phyloP scores from a whole-genome alignment of 805 yeast species.

The Kodamaea kaohsiungensis region DNA sequence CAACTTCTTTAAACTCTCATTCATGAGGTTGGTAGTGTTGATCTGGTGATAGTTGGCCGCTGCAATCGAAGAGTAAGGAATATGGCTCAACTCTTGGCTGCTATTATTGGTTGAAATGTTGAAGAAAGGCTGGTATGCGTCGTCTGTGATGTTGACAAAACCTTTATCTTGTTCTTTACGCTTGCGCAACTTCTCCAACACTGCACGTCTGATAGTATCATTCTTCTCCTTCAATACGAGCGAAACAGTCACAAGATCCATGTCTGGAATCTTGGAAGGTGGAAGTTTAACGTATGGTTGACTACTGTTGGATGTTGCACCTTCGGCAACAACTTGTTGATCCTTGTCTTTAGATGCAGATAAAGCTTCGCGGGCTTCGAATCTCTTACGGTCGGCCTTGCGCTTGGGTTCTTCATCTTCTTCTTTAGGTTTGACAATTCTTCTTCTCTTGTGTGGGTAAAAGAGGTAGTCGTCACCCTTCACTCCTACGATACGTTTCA shows the following conservation, averaged over 20 bases:
- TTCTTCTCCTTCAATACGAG: conserved; percentile 73
- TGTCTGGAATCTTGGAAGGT: conserved; percentile 89
- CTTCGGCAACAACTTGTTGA: conserved; percentile 10
- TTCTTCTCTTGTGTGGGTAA: conserved; percentile 73
- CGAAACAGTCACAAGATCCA: conserved; percentile 83
- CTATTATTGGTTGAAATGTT: conserved; percentile 57
- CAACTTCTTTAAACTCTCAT: conserved; percentile 40
- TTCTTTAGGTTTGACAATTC: conserved; percentile 35
- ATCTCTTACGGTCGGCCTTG: conserved; percentile 24
- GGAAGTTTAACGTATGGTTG: conserved; percentile 88
- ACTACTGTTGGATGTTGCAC: conserved; percentile 29
- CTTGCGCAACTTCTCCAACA: conserved; percentile 76
- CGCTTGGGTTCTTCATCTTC: conserved; percentile 33
- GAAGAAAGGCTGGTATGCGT: conserved; percentile 79
- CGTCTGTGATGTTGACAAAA: conserved; percentile 84
- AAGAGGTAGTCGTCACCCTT: conserved; percentile 85
- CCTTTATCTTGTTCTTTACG: conserved; percentile 70
- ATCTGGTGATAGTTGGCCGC: conserved; percentile 67
- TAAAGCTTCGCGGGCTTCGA: conserved; percentile 18
- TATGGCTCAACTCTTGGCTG: conserved; percentile 56
- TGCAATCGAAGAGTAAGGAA: conserved; percentile 77
- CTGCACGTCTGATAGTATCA: conserved; percentile 77
- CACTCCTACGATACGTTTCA: conserved; percentile 74
- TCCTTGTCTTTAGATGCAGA: conserved; percentile 2
- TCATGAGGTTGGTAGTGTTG: conserved; percentile 56